Conservation (phyloP, 345 rosid genomes). For the Salix exigua region DNA sequence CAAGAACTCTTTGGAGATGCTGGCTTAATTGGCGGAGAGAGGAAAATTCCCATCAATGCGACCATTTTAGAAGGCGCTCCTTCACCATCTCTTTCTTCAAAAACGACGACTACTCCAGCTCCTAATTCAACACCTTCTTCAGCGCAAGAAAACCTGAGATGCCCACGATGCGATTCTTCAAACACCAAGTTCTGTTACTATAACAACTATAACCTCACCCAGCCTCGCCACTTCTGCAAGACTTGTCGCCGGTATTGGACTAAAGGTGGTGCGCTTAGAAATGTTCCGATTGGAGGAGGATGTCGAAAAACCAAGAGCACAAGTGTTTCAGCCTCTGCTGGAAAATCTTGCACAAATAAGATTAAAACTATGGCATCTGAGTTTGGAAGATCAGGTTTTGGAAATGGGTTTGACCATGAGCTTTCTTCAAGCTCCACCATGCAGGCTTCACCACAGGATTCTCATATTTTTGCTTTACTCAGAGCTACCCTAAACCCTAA, state of each 20-base stretch:
- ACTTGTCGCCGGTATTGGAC: conserved; percentile 89
- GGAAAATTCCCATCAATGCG: conserved; percentile 37
- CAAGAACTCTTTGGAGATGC: conserved; percentile 62
- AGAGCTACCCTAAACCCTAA: conserved; percentile 49
- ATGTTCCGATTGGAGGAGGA: conserved; percentile 77
- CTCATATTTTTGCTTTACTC: conserved; percentile 50
- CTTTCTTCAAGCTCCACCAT: conserved; percentile 35
- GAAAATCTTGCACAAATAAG: conserved; percentile 31
- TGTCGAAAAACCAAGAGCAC: conserved; percentile 63
- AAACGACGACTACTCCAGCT: background rate
- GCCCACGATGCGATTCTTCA: conserved; percentile 68
- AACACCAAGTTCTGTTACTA: conserved; percentile 82
- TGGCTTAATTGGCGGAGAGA: conserved; percentile 40
- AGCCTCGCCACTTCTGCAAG: conserved; percentile 87
- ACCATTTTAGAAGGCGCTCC: conserved; percentile 47
- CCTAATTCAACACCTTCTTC: conserved; percentile 24
- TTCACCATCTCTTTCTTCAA: conserved; percentile 17
- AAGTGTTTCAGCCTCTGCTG: conserved; percentile 28
- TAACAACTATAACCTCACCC: conserved; percentile 79
- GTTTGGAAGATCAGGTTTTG: conserved; percentile 42
- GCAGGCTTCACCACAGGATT: conserved; percentile 52
- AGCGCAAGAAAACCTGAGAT: conserved; percentile 43
- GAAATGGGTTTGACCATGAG: conserved; percentile 44
- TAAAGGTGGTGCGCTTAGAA: conserved; percentile 68
- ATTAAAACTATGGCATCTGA: conserved; percentile 43